Evolutionary conservation across 2,329 filamentous ascomycete species (phyloP).

Genomic region (Trichoderma endophyticum): DNA sequence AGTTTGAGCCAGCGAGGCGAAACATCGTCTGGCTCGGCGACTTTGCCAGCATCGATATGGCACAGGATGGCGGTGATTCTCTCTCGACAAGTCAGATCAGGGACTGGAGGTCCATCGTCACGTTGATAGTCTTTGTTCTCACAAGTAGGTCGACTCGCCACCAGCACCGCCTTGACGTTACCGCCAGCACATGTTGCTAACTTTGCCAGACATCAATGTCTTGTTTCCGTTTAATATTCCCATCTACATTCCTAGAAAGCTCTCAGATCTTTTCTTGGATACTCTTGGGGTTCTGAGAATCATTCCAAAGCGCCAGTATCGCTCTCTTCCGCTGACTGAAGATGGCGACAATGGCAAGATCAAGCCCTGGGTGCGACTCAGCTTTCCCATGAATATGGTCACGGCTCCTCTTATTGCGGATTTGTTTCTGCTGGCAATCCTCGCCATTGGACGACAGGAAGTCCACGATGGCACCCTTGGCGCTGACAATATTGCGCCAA

Average conservation of each 20-base stretch:
- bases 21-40: neutral
- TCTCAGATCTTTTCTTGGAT: conserved; percentile 46
- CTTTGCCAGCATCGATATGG: neutral
- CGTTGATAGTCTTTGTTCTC: conserved; percentile 64
- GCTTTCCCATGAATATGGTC: conserved; percentile 66
- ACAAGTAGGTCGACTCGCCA: conserved; percentile 55
- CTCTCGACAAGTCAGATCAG: conserved; percentile 43
- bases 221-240: conserved; percentile 67
- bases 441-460: conserved; percentile 63
- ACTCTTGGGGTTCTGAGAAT: conserved; percentile 43
- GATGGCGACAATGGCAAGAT: conserved; percentile 29
- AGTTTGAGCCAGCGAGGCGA: neutral
- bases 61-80: neutral
- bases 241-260: conserved; percentile 52
- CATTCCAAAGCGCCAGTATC: conserved; percentile 42
- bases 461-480: conserved; percentile 68
- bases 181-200: neutral
- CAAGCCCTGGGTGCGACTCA: conserved; percentile 46
- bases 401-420: conserved; percentile 69
- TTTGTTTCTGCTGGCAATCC: conserved; percentile 66
- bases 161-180: neutral
- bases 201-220: conserved; percentile 58
- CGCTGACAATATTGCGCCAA: conserved; percentile 61
- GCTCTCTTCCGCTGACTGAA: conserved; percentile 25
- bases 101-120: conserved; percentile 67